Evolutionary conservation across 202 grass and related monocot genomes (phyloP), one percentile per base, ranked within the genome.

Genomic region (Setaria italica): DNA sequence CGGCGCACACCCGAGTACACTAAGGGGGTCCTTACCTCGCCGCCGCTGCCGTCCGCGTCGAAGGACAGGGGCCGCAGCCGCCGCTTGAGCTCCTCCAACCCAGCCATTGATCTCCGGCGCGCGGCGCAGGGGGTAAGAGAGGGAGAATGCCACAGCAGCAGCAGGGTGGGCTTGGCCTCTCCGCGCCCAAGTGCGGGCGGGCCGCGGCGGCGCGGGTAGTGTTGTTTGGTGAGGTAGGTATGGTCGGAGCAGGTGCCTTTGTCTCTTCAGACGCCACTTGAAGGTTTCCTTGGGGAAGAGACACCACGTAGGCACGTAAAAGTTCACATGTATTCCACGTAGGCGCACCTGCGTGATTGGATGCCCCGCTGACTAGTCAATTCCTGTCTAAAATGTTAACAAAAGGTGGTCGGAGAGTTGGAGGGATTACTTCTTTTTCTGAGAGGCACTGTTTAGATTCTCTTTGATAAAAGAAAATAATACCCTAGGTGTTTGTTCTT

Each of bases 81-180:
- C 16, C 50, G 72, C 72, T 39, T 39, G 51, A 76, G 32, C 13
- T 74, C 72, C 30, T 74, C 51, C 50, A 76, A 57, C 33, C 33
- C 33, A 19, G 72, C 33, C 72, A 76, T 76, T 76, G 17, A 11
- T 75, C 50, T 2, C 0, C 30, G 17, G 50, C 10, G 17, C 30
- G 29, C 34, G 49, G 7, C 6, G 72, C 16, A 37, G 30, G 9
- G 29, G 13, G 11, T 6, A 17, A 53, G 50, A 53, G 57, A 63
- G 3, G 21, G 21, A n/a, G 57, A 11, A 11, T 3, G 57, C 9
- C 21, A 1, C 4, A 10, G 21, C 57, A 29, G 57, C 57, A 60
- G 56, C 20, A 9, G 20, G 8, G 6, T 9, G 19, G 1, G 17
- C 3, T 20, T 33, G 29, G 29, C 29, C 11, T 34, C 25, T 62